Evolutionary conservation across 805 yeast genomes (phyloP).

Genomic region (Kluyveromyces wickerhamii): DNA sequence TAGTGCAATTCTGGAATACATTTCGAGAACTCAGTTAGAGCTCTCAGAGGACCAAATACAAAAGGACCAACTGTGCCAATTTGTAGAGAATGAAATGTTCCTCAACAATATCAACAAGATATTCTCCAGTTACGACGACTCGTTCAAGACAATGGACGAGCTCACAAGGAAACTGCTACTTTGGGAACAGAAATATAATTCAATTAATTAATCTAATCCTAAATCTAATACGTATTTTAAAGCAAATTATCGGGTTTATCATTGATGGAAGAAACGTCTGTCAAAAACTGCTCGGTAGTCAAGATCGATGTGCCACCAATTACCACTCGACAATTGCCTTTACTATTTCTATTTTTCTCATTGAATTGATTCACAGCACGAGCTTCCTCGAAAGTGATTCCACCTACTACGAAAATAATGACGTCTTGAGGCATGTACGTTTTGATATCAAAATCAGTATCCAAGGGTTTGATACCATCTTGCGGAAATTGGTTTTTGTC

Average conservation of each 20-base stretch:
- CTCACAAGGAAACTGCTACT: slow-evolving; percentile 59
- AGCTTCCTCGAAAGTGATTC: slow-evolving; percentile 89
- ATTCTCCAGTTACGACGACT: slow-evolving; percentile 47
- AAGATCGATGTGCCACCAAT: slow-evolving; percentile 73
- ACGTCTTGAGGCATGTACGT: slow-evolving; percentile 47
- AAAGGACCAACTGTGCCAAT: slow-evolving; percentile 41
- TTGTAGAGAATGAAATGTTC: slow-evolving; percentile 35
- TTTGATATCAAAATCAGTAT: slow-evolving; percentile 11
- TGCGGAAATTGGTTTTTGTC: slow-evolving; percentile 30
- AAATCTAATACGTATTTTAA: slow-evolving; percentile 4
- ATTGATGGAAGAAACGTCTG: slow-evolving; percentile 14
- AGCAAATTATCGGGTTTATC: slow-evolving; percentile 20
- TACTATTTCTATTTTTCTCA: slow-evolving; percentile 31
- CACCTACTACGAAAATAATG: slow-evolving; percentile 74
- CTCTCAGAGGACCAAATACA: slow-evolving; percentile 64
- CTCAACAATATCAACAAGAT: slow-evolving; percentile 35
- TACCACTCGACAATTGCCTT: slow-evolving; percentile 52
- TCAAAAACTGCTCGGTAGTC: slow-evolving; percentile 34
- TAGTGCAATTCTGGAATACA: slow-evolving; percentile 84
- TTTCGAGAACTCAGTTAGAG: slow-evolving; percentile 80
- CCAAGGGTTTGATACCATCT: slow-evolving; percentile 29
- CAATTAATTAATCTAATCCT: slow-evolving; percentile 8
- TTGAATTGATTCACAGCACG: slow-evolving; percentile 70
- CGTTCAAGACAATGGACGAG: slow-evolving; percentile 59
- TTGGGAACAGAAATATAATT: slow-evolving; percentile 68